Conservation (phyloP, 2,329 filamentous ascomycete genomes). For the Herpotrichia juniperi region DNA sequence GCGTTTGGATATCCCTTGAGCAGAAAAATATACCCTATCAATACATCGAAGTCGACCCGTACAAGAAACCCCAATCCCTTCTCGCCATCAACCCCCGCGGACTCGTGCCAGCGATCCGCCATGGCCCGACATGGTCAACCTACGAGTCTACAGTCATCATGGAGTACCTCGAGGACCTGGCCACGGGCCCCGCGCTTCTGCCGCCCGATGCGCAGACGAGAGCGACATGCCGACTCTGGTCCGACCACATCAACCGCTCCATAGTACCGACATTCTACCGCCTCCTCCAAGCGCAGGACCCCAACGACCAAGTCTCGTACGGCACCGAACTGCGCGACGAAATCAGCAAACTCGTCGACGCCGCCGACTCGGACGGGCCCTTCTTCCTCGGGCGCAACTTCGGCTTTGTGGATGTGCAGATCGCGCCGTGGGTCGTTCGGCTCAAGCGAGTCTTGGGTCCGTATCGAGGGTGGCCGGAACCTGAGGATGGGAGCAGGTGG, state of each 20-base stretch:
- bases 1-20: conserved; percentile 88
- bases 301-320: conserved; percentile 62
- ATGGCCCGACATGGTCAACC: conserved; percentile 77
- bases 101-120: conserved; percentile 75
- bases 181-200: conserved; percentile 65
- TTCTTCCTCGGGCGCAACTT: conserved; percentile 68
- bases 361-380: conserved; percentile 65
- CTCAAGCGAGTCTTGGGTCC: conserved; percentile 69
- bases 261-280: conserved; percentile 80
- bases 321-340: conserved; percentile 68
- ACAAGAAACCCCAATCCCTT: conserved; percentile 72
- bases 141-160: conserved; percentile 82
- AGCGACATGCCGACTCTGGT: conserved; percentile 80
- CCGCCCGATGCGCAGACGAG: conserved; percentile 70
- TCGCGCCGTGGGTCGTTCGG: conserved; percentile 76
- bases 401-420: conserved; percentile 74
- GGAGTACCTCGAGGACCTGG: conserved; percentile 86
- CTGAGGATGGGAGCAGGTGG: conserved; percentile 69
- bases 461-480: conserved; percentile 70
- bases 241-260: conserved; percentile 78
- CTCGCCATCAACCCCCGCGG: conserved; percentile 78
- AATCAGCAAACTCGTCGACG: conserved; percentile 66
- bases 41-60: conserved; percentile 85
- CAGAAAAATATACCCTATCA: conserved; percentile 79
- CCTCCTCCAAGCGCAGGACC: conserved; percentile 70